Percentiles rank a stretch among this genome's conserved stretches.
Evolutionary conservation across 2,329 filamentous ascomycete genomes (phyloP).

Genomic region (Neopestalotiopsis sp.): DNA sequence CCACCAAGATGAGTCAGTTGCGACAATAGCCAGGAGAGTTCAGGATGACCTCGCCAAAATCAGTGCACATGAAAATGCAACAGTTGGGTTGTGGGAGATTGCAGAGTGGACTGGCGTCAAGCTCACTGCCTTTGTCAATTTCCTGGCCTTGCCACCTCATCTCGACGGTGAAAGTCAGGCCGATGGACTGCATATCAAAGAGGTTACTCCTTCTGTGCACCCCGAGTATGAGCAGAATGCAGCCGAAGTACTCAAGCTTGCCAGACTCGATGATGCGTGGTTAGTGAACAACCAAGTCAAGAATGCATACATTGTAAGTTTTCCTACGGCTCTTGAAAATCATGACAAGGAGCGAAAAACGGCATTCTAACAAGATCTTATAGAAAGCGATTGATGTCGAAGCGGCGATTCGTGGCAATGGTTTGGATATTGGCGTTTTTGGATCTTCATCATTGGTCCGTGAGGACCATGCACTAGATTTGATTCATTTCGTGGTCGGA

Average conservation of each 20-base stretch:
- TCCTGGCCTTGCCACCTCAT: conserved; percentile 61
- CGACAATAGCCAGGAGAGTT: conserved; percentile 62
- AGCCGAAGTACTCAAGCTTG: background rate
- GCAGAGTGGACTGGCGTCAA: conserved; percentile 74
- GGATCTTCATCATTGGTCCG: conserved; percentile 25
- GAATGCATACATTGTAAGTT: conserved; percentile 28
- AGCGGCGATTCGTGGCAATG: conserved; percentile 28
- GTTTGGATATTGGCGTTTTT: conserved; percentile 37
- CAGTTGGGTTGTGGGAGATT: conserved; percentile 74
- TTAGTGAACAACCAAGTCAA: conserved; percentile 27
- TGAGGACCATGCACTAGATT: conserved; percentile 22
- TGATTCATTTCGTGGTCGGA: conserved; percentile 26
- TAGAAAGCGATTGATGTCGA: conserved; percentile 38
- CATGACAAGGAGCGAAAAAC: too few species aligned
- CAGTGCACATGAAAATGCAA: conserved; percentile 57
- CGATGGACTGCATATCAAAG: background rate
- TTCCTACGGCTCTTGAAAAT: background rate
- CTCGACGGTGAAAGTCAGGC: background rate
- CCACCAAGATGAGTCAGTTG: conserved; percentile 39
- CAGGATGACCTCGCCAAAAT: conserved; percentile 73
- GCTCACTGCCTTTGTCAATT: conserved; percentile 82
- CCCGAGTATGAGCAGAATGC: background rate
- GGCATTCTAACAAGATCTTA: conserved; percentile 10
- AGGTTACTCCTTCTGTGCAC: background rate
- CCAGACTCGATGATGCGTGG: conserved; percentile 22